Percentiles rank a stretch among this genome's conserved stretches.
These are phyloP conservation scores for Fusarium sp. DNA, from an alignment of 2,329 filamentous ascomycete species.

Conservation along the genomic window DNA sequence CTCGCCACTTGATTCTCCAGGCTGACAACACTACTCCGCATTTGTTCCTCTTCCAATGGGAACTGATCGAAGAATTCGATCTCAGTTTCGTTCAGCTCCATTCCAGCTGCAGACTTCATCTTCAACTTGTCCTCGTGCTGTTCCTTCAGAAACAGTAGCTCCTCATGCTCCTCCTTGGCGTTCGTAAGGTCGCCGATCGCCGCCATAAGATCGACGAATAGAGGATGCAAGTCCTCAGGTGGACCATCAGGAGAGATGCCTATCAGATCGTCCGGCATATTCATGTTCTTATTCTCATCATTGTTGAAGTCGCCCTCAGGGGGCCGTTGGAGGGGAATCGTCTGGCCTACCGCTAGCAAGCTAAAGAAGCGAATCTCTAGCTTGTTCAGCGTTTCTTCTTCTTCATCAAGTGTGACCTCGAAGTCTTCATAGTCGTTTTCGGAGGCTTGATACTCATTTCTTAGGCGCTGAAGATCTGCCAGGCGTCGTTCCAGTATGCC, in stretches of 20 bases:
- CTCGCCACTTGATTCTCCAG: slow-evolving; percentile 54
- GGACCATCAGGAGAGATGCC: slow-evolving; percentile 56
- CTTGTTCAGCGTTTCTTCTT: slow-evolving; percentile 55
- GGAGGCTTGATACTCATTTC: slow-evolving; percentile 56
- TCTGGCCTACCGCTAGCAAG: slow-evolving; percentile 53
- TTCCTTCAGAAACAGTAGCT: slow-evolving; percentile 60
- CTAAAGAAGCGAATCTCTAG: slow-evolving; percentile 60
- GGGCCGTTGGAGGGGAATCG: slow-evolving; percentile 23
- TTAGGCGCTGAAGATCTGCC: slow-evolving; percentile 56
- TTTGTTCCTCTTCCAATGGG: slow-evolving; percentile 54
- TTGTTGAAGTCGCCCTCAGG: slow-evolving; percentile 19
- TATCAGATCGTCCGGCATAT: slow-evolving; percentile 53
- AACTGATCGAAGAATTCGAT: slow-evolving; percentile 63
- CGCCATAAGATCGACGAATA: slow-evolving; percentile 62
- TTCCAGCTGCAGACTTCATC: slow-evolving; percentile 51
- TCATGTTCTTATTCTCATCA: slow-evolving; percentile 27
- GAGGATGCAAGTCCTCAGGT: slow-evolving; percentile 62
- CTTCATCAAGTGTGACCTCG: slow-evolving; percentile 55
- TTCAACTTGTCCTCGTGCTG: slow-evolving; percentile 57
- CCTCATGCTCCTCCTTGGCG: slow-evolving; percentile 63
- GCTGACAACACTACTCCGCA: slow-evolving; percentile 53
- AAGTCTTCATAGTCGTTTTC: slow-evolving; percentile 58
- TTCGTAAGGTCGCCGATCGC: slow-evolving; percentile 63
- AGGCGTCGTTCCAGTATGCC: slow-evolving; percentile 52
- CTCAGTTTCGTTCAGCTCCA: slow-evolving; percentile 56